Evolutionary conservation across 179 eudicot genomes (phyloP), one percentile per base, ranked within the genome.

Genomic region (Camellia oleifera): DNA sequence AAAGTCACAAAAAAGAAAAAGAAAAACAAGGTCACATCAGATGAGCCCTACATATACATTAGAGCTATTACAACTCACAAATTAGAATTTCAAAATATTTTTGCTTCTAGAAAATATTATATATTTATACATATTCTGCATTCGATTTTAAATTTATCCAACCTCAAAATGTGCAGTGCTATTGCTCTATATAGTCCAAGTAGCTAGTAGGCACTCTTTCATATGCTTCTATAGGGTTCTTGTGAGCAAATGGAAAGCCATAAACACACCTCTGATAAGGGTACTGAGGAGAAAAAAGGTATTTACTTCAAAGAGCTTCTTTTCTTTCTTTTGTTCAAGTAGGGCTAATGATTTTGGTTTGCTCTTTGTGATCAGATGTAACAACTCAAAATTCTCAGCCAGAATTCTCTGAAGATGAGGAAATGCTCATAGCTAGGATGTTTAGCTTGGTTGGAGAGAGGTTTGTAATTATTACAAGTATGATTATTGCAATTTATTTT

Each of bases 381-480:
- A 23, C 13, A 63, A 32, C 4, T n/a, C 77, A 26, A 14, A 82
- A 76, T 32, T 53, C 53, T 13, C 76, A 83, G 77, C 77, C 66
- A 20, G 80, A 80, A 0, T 76, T 83, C 45, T 75, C 80, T 18
- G 83, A 83, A 65, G 83, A 83, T 45, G 85, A 83, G 64, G 81
- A 71, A 67, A 76, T 64, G 63, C 85, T 83, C 15, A 83, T 83
- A n/a, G 72, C 74, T n/a, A 83, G 85, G 80, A 83, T 83, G 85
- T 83, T 80, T 57, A 80, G 14, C 69, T 72, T 80, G 80, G 83
- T 83, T 57, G 85, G 85, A 56, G 72, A 75, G 71, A 76, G 83
- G 85, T 79, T 10, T 44, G 60, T 72, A 15, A 3, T 1, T 52
- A 3, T 50, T 8, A 48, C 40, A 1, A 32, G 40, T 32, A 32